Base-by-base conservation (phyloP, 768 basidiomycete genomes). In the Podaxis sp. region DNA sequence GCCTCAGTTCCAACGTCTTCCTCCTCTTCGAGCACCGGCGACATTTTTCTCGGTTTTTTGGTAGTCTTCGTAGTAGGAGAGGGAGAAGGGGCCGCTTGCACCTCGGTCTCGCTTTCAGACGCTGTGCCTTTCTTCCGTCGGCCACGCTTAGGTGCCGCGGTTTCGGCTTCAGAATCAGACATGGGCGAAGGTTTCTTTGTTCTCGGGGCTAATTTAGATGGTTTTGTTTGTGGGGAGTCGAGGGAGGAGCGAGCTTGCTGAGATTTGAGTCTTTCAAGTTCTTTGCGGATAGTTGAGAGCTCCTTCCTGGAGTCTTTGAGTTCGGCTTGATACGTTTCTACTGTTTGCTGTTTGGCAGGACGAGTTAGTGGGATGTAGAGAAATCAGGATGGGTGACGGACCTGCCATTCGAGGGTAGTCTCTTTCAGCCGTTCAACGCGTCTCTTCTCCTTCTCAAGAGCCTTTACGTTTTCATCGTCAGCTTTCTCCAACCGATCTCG, bases 391-490 rank as follows among this genome's bases (percentile, higher is more conserved):
- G 6, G 54, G 28, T 40, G 46, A n/a, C 65, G 18, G 66, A 86
- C 85, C 79, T 80, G 71, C 75, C 81, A 84, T 50, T 77, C 72
- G 11, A 72, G 69, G 25, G 76, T 70, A 46, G 67, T 71, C n/a
- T 66, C 64, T 63, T 79, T 83, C 58, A 76, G 65, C 65, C 76
- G 82, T 11, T 76, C 75, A 11, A 76, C 66, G 60, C 73, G 78
- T 27, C 67, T 72, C 61, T 74, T 76, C 56, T 78, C 74, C 57
- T 81, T 84, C 55, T 79, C 76, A 13, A 78, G 58, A 6, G 71
- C 70, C 52, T 70, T 72, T 40, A 74, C 65, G 36, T 66, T 52
- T 32, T 77, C 73, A 55, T 74, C 76, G 36, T 70, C 69, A 47
- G 72, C 70, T 46, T 77, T 74, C 13, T 73, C 69, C 18, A 75